Evolutionary conservation across 1,139 yeast species (phyloP), one percentile per base, ranked within the genome.

Genomic region (Lodderomyces theae): DNA sequence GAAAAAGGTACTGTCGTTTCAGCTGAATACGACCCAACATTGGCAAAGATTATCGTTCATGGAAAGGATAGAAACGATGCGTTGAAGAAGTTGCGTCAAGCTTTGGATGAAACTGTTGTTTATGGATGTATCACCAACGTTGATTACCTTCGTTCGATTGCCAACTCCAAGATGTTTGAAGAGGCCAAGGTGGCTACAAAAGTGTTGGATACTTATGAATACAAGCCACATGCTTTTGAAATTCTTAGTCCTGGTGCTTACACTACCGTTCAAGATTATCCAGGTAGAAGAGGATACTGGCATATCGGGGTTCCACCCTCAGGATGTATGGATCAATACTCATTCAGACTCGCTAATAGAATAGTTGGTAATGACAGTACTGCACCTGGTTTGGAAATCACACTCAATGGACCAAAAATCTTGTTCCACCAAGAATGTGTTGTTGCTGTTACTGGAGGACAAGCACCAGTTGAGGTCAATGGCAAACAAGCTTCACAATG

Each of bases 321-420:
- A 29, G 98, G 98, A 36, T 96, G 97, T 48, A 92, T 92, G 97
- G 97, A 92, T 64, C 79, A 83, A 46, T 89, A 82, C 54, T 81
- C 97, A 2, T 90, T 89, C 69, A 77, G 96, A 57, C 61, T 88
- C 47, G 96, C 96, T 24, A 90, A 92, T 69, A 72, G 86, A 58
- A 80, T 87, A 57, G 97, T 92, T 40, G 97, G 97, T 46, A 90
- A 92, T 63, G 78, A 84, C 52, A 64, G 71, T 51, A 69, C 74
- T 35, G 85, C 96, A 12, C 96, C 97, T 10, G 96, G 95, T 34
- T 74, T 92, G 57, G 98, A 92, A 66, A 74, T 87, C 46, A 92
- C 97, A 1, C 69, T 92, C 54, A 79, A 67, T 43, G 98, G 97
- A 23, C 97, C 98, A 13, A 77, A 87, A 18, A 67, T 92, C 37